phyloP scores from a whole-genome alignment of 805 yeast species.

The Wickerhamomyces hampshirensis region DNA sequence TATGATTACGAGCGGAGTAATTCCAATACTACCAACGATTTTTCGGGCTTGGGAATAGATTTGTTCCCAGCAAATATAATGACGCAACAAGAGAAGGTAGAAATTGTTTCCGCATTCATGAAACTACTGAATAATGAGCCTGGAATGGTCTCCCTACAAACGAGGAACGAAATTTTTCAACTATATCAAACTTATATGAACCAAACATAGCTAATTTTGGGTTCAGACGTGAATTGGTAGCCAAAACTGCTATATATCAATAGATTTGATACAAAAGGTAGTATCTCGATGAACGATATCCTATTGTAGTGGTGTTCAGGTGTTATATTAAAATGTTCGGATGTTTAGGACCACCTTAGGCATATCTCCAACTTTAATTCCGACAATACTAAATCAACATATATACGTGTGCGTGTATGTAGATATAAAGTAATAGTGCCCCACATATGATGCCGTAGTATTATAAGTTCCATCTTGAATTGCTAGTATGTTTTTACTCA shows the following conservation, averaged over 20 bases:
- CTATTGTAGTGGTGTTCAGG: not conserved
- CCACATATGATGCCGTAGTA: no score
- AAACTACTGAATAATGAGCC: conserved; percentile 9
- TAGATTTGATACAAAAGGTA: not conserved
- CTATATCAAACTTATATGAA: conserved; percentile 2
- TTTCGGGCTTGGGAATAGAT: not conserved
- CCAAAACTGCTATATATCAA: no score
- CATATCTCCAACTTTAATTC: no score
- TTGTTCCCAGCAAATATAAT: conserved; percentile 1
- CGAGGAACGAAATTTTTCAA: conserved; percentile 7
- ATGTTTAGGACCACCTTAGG: no score
- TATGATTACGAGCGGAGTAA: not conserved
- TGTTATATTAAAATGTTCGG: not conserved
- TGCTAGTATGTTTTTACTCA: no score
- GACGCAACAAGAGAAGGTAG: conserved; percentile 2
- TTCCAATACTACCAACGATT: not conserved
- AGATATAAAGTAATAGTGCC: no score
- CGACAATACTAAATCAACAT: no score
- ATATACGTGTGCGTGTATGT: no score
- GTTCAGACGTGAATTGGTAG: no score
- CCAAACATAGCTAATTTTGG: not conserved
- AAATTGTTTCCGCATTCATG: conserved; percentile 9
- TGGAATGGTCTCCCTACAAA: conserved; percentile 6
- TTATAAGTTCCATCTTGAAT: no score
- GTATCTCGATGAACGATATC: no score